Evolutionary conservation across 2,329 filamentous ascomycete species (phyloP).

Genomic region (Epichloe scottii): DNA sequence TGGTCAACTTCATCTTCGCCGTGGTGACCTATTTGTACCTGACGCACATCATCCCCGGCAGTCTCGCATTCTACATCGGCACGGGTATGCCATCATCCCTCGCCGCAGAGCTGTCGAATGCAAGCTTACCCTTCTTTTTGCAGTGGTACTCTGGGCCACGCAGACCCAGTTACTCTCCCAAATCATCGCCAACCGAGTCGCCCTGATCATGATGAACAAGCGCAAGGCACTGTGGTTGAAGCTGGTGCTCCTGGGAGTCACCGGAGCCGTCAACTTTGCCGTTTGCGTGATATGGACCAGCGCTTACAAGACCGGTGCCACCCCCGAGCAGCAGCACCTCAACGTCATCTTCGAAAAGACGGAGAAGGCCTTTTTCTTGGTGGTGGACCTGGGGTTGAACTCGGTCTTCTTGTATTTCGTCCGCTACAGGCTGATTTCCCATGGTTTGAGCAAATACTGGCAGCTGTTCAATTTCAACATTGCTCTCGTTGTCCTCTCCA

Average conservation of each 20-base stretch:
- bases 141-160: conserved; percentile 10
- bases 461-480: conserved; percentile 35
- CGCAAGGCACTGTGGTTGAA: conserved; percentile 21
- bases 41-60: conserved; percentile 9
- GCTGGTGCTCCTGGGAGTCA: conserved; percentile 21
- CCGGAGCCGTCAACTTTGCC: conserved; percentile 24
- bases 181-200: conserved; percentile 32
- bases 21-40: conserved; percentile 15
- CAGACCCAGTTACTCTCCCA: conserved; percentile 29
- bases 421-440: conserved; percentile 30
- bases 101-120: neutral
- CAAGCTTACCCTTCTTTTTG: neutral
- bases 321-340: conserved; percentile 2
- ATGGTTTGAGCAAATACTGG: conserved; percentile 37
- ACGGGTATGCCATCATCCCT: conserved; percentile 1
- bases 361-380: conserved; percentile 34
- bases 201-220: conserved; percentile 27
- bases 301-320: conserved; percentile 14
- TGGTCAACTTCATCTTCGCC: conserved; percentile 15
- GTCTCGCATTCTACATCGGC: conserved; percentile 4
- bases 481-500: conserved; percentile 32
- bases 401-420: conserved; percentile 35
- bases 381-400: conserved; percentile 36
- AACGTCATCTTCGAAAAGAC: conserved; percentile 14
- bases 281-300: conserved; percentile 30